Evolutionary conservation across 345 rosid species (phyloP), one percentile per base, ranked within the genome.

Genomic region (Brassica cretica): DNA sequence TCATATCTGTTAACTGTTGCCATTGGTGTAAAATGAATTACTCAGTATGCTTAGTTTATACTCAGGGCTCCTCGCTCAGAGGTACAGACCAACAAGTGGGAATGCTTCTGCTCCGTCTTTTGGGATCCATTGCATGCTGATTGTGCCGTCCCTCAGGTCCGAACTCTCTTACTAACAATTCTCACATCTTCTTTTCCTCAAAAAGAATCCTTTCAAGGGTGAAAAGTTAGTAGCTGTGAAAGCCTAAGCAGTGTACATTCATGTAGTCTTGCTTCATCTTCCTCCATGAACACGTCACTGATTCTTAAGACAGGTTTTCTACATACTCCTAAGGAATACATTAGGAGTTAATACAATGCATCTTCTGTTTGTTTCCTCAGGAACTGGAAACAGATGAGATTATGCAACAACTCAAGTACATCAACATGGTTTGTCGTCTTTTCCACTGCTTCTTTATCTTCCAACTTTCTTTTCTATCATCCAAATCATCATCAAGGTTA

Each of bases 51-150:
- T 76, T 60, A 56, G 24, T 66, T 51, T 39, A 73, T 68, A 29
- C 19, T 8, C 86, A 96, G 99, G 91, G 99, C 98, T 72, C 98
- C 99, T 55, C 85, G 90, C 71, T 87, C 83, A 82, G 97, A 91
- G 82, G 88, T 88, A 75, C 99, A 96, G 84, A 91, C 90, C 70
- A 90, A 88, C 81, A 78, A 88, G 46, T 96, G 99, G 98, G 98
- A 91, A 71, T 96, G 99, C 87, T 96, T 85, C 79, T 87, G 91
- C 78, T 85, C 87, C 80, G 78, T 96, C 74, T 82, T 78, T 18
- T 93, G 98, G 99, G 95, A 96, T 81, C 97, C 97, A 49, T 56
- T 78, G 16, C 97, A 74, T 82, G 91, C 99, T 33, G 98, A 96
- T 85, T 96, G 99, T 79, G 90, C 92, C 25, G 93, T 78, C 65